A percentile compares a stretch with the other conserved stretches of the same genome.
Evolutionary conservation across 1,284 basidiomycete genomes (phyloP).

Genomic region (Ceratobasidium theobromae): DNA sequence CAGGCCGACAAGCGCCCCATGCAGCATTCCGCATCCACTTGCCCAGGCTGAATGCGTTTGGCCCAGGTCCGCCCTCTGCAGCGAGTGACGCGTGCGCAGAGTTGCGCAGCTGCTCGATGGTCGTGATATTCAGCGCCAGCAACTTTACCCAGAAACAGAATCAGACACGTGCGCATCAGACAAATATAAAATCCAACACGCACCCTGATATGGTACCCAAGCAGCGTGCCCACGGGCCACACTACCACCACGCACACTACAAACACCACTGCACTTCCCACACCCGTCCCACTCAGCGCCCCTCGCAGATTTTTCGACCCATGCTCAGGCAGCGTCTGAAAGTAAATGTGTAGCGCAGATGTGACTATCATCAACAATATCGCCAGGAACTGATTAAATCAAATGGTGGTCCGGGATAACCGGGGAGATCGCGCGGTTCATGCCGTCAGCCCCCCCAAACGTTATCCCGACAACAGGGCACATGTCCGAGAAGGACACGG

Average conservation of each 20-base stretch:
- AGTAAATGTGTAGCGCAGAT: conserved; percentile 75
- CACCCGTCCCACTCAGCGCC: conserved; percentile 56
- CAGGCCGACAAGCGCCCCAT: conserved; percentile 69
- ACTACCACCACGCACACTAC: conserved; percentile 65
- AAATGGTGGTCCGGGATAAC: neutral
- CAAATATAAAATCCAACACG: no score
- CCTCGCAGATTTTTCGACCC: conserved; percentile 50
- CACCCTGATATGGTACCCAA: conserved; percentile 83
- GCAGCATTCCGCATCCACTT: conserved; percentile 66
- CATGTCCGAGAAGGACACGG: neutral
- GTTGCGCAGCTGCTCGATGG: conserved; percentile 88
- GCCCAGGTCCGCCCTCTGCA: conserved; percentile 46
- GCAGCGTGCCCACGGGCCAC: conserved; percentile 77
- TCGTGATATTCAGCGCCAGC: conserved; percentile 81
- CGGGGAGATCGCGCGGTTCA: neutral
- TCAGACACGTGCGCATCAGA: conserved; percentile 5
- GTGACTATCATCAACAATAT: conserved; percentile 77
- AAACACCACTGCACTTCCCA: conserved; percentile 79
- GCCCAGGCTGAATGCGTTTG: conserved; percentile 78
- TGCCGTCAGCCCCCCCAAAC: neutral
- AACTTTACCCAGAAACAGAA: conserved; percentile 57
- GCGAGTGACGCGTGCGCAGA: conserved; percentile 71
- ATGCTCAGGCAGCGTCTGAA: conserved; percentile 53
- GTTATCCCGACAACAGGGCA: conserved; percentile 20
- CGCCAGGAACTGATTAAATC: conserved; percentile 56